These are phyloP conservation scores for Rhynchosporium graminicola DNA, from an alignment of 2,329 filamentous ascomycete species.

Conservation along the genomic window DNA sequence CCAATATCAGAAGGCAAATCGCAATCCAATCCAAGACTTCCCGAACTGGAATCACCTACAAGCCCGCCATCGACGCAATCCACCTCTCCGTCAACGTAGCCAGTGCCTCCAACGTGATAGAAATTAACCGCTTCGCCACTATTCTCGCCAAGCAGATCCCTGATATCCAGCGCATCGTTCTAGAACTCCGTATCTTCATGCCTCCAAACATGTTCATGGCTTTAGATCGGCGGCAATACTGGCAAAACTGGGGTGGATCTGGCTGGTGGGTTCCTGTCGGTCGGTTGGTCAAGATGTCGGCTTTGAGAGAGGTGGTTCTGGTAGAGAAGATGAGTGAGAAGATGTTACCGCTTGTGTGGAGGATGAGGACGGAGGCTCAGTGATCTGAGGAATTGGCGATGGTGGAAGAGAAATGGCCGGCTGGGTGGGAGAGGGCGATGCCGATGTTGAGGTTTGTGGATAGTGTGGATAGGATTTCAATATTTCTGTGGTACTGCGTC, in stretches of 20 bases:
- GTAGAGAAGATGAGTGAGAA: neutral
- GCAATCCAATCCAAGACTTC: neutral
- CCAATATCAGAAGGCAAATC: no score
- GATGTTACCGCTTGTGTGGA: constrained; percentile 17
- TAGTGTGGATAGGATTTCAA: neutral
- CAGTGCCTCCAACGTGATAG: neutral
- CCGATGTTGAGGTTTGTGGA: neutral
- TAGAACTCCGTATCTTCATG: constrained; percentile 2
- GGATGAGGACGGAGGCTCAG: constrained; percentile 8
- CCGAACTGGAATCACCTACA: constrained; percentile 1
- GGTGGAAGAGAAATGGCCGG: constrained; percentile 10
- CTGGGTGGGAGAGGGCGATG: constrained; percentile 6
- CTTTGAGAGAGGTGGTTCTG: constrained; percentile 9
- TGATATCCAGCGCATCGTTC: neutral
- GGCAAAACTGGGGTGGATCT: constrained; percentile 11
- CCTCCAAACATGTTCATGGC: constrained; percentile 8
- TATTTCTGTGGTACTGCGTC: no score
- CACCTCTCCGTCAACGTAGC: constrained; percentile 1
- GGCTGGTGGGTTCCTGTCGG: constrained; percentile 16
- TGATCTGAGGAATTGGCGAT: constrained; percentile 15
- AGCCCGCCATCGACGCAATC: neutral
- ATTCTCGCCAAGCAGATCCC: constrained; percentile 4
- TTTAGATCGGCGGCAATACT: constrained; percentile 8
- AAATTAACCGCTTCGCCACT: neutral
- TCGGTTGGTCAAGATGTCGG: constrained; percentile 1